Base-by-base conservation (phyloP, 78 protist species). In the Acrasis kona region DNA sequence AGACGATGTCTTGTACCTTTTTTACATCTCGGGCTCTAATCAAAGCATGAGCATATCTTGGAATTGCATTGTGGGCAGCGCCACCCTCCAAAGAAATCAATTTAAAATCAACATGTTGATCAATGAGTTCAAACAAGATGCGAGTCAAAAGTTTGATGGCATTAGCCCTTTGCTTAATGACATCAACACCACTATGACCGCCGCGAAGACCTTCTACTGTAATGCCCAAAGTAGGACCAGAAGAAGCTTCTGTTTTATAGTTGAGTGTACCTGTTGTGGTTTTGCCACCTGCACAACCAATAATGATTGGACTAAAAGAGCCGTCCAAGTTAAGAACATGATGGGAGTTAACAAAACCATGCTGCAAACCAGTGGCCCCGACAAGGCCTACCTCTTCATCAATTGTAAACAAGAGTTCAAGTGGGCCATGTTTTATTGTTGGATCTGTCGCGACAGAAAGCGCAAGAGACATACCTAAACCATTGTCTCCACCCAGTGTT, bases 401-500 rank as follows among this genome's bases (percentile, higher is more conserved):
- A 61, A 80, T 28, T n/a, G 85, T 82, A 35, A 82, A 82, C 41
- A 82, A 42, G n/a, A 1, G 6, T 39, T 82, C 85, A 4, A 82
- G 1, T 3, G 85, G 85, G n/a, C 86, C 85, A 31, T 82, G 85
- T 12, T 3, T 27, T 5, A 61, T 6, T 7, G 70, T 7, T 19
- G 3, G 1, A 72, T 81, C 78, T 6, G 32, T 64, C 3, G 73
- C n/a, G 5, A 79, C 73, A 5, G 75, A 83, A 28, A 82, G 61
- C 36, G 78, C 73, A 31, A 74, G 41, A 31, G 85, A 83, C 71
- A 82, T 72, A 3, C 85, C 85, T 7, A 41, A 41, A 27, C 85
- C 85, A 30, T 82, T 67, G 71, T 82, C 85, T 5, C 81, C 85
- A 5, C 85, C 85, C 10, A 82, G 84, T 6, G 85, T 82, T 29